Percentiles rank a stretch among this genome's conserved stretches.
Evolutionary conservation across 768 basidiomycete species (phyloP).

Genomic region (Amylocystis lapponica): DNA sequence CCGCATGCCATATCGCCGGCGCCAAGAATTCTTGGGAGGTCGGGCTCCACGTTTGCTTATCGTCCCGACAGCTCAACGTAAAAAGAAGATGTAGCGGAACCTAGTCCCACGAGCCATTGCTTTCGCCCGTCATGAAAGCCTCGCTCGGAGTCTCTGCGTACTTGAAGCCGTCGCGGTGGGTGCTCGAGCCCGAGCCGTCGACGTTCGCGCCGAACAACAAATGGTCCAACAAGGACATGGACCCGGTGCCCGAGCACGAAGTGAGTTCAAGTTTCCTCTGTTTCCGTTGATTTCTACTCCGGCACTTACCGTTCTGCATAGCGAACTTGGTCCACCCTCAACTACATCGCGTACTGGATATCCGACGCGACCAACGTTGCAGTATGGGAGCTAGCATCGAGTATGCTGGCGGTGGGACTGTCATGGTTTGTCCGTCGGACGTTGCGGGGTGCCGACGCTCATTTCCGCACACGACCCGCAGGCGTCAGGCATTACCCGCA

Average conservation of each 20-base stretch:
- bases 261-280: constrained; percentile 5
- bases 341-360: constrained; percentile 61
- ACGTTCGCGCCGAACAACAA: constrained; percentile 51
- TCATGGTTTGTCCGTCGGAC: constrained; percentile 44
- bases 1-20: no score
- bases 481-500: constrained; percentile 61
- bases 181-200: constrained; percentile 44
- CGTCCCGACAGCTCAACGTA: no score
- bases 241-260: constrained; percentile 53
- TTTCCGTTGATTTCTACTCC: no score
- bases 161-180: constrained; percentile 38
- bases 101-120: no score
- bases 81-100: no score
- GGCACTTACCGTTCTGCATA: constrained; percentile 6
- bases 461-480: constrained; percentile 16
- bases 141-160: constrained; percentile 19
- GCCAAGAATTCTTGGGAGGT: no score
- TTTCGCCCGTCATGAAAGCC: no score
- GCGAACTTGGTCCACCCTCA: constrained; percentile 65
- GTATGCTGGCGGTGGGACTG: constrained; percentile 70
- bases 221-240: constrained; percentile 76
- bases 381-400: constrained; percentile 57
- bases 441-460: not conserved
- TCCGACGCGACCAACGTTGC: constrained; percentile 24
- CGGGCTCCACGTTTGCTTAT: no score